Conservation (phyloP, 306 rosid genomes). For the Dalbergia cultrata region DNA sequence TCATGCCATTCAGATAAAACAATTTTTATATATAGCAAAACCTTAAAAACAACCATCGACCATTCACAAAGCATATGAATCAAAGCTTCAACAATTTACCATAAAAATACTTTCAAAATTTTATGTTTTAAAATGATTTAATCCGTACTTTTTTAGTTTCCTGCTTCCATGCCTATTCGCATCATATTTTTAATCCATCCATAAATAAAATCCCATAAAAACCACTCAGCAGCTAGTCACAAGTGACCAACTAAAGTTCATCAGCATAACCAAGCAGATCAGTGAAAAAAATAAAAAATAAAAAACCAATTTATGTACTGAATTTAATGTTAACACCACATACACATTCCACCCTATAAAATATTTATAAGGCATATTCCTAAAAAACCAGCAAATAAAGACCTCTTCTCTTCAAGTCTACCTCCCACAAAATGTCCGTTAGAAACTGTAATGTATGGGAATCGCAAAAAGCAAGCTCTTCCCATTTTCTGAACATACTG, state of each 20-base stretch:
- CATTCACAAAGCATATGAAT: slow-evolving; percentile 24
- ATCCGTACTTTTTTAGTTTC: neutral
- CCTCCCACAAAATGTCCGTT: neutral
- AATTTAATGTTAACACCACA: slow-evolving; percentile 5
- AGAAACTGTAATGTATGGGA: too few relatives aligned
- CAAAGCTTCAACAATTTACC: neutral
- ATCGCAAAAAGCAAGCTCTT: too few relatives aligned
- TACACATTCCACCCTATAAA: slow-evolving; percentile 18
- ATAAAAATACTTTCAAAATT: neutral
- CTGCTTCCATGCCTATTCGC: slow-evolving; percentile 1
- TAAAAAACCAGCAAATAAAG: slow-evolving; percentile 4
- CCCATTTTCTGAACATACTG: too few relatives aligned
- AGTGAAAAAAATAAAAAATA: neutral
- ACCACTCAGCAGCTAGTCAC: slow-evolving; percentile 36
- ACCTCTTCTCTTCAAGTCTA: slow-evolving; percentile 22
- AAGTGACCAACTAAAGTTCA: slow-evolving; percentile 22
- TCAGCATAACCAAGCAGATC: slow-evolving; percentile 26
- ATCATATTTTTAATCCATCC: slow-evolving; percentile 36
- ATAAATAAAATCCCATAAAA: slow-evolving; percentile 18
- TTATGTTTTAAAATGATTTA: neutral
- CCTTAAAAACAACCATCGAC: slow-evolving; percentile 9
- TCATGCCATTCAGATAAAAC: slow-evolving; percentile 17
- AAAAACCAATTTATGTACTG: neutral
- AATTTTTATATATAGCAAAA: slow-evolving; percentile 19
- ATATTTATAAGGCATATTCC: slow-evolving; percentile 19